phyloP scores from a whole-genome alignment of 306 rosid genomes.

The Bauhinia variegata region DNA sequence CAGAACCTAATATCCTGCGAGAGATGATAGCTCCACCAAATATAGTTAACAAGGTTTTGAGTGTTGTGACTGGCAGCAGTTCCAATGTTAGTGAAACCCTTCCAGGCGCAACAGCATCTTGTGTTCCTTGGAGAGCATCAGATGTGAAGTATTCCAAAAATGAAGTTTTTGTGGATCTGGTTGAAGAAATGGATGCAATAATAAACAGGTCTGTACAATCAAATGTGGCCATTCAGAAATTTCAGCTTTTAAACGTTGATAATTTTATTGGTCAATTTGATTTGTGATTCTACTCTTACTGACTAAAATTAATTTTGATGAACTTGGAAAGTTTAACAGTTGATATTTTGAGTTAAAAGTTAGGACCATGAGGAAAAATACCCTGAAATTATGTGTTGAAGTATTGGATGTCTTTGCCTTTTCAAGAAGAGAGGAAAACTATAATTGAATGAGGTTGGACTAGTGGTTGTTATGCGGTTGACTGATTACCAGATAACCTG shows the following conservation, averaged over 20 bases:
- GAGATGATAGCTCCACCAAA: constrained; percentile 97
- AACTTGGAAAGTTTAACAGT: constrained; percentile 5
- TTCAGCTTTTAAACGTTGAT: constrained; percentile 23
- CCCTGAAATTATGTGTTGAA: neutral
- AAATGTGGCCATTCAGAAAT: constrained; percentile 22
- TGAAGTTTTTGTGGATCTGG: constrained; percentile 88
- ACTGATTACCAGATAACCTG: constrained; percentile 7
- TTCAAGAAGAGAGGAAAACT: constrained; percentile 3
- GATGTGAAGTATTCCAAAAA: constrained; percentile 74
- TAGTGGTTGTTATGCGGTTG: neutral
- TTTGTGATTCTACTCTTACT: neutral
- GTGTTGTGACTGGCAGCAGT: constrained; percentile 89
- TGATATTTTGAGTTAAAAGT: constrained; percentile 5
- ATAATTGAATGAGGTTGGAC: constrained; percentile 21
- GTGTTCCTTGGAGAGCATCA: constrained; percentile 83
- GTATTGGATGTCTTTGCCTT: neutral
- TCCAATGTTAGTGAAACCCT: constrained; percentile 88
- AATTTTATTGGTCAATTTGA: neutral
- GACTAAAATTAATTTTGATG: neutral
- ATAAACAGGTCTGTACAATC: constrained; percentile 65
- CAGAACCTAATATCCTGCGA: constrained; percentile 86
- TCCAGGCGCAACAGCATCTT: constrained; percentile 81
- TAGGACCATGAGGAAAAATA: neutral
- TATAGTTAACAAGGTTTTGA: constrained; percentile 86
- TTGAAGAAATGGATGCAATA: constrained; percentile 88